A percentile compares a stretch with the other conserved stretches of the same genome.
phyloP scores from a whole-genome alignment of 176 grass and related monocot species.

The Carex scoparia region DNA sequence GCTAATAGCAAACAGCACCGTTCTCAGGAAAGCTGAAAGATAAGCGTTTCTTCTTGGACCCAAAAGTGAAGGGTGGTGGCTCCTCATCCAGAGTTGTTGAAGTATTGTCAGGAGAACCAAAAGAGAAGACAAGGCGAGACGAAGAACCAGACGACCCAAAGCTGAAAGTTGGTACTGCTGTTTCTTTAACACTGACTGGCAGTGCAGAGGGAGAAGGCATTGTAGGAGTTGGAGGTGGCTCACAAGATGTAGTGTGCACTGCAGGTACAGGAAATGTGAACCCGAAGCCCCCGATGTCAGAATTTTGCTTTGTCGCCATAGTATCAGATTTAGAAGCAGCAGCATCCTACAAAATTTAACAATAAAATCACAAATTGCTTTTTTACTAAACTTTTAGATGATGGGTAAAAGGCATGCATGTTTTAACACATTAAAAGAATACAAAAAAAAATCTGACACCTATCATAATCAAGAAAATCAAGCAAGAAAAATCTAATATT shows the following conservation, averaged over 20 bases:
- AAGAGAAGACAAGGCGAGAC: slow-evolving; percentile 29
- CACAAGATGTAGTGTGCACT: neutral
- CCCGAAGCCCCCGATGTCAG: neutral
- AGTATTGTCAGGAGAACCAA: slow-evolving; percentile 2
- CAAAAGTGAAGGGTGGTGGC: slow-evolving; percentile 16
- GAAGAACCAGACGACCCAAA: slow-evolving; percentile 21
- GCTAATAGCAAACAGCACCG: slow-evolving; percentile 7
- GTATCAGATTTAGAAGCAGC: neutral
- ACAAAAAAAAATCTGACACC: neutral
- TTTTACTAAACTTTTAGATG: neutral
- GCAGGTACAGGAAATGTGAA: slow-evolving; percentile 25
- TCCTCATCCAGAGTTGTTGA: neutral
- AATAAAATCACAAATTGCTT: slow-evolving; percentile 6
- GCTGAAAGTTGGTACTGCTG: neutral
- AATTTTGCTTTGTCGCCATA: neutral
- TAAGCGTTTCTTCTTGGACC: neutral
- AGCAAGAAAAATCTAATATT: neutral
- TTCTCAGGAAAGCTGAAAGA: slow-evolving; percentile 10
- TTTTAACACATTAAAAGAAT: neutral
- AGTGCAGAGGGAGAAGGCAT: slow-evolving; percentile 6
- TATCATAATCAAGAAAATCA: neutral
- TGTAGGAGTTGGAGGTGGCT: slow-evolving; percentile 27
- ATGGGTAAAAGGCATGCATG: neutral
- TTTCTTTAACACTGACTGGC: neutral
- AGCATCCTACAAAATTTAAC: slow-evolving; percentile 5